Evolutionary conservation across 345 rosid genomes (phyloP), one percentile per base, ranked within the genome.

Genomic region (Salix purpurea): DNA sequence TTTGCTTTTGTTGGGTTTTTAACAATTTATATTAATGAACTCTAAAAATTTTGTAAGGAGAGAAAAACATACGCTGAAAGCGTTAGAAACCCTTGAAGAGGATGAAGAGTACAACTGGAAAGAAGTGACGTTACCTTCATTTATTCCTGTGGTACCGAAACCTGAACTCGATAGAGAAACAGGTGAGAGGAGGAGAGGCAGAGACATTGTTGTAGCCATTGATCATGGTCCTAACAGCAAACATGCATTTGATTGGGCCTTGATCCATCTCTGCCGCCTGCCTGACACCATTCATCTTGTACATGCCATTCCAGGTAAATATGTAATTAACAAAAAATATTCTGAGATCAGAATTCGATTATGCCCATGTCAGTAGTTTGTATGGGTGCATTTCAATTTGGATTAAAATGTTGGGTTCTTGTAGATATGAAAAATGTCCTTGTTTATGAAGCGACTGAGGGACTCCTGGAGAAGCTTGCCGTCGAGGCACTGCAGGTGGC

Each of bases 261-360:
- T 94, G 65, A 81, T 88, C 70, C 98, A 94, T 77, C 80, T 94
- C 82, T 90, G 95, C 81, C 82, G 96, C 42, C 88, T 89, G 58
- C 93, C 98, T 26, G 97, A 94, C 85, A 94, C 94, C 72, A 71
- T 94, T 54, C 96, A 90, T 73, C 96, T 94, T 69, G 89, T 92
- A 28, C 96, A 91, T 68, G 97, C 92, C 37, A 90, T 92, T 82
- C 87, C 94, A 70, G 86, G 96, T 94, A 76, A 13, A 77, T 71
- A 0, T 67, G 14, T 52, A 7, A 32, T 3, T 19, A 19, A 10
- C 24, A 24, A 46, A 19, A 19, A 52, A 2, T 1, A 6, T 52
- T 8, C 60, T 52, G 21, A 19, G 23, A 52, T 52, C 23, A 19
- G 60, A 52, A 19, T 52, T 19, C n/a, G 60, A 54, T 54, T 7